phyloP scores from a whole-genome alignment of 2,329 filamentous ascomycete species.

The Lachnellula subtilissima region DNA sequence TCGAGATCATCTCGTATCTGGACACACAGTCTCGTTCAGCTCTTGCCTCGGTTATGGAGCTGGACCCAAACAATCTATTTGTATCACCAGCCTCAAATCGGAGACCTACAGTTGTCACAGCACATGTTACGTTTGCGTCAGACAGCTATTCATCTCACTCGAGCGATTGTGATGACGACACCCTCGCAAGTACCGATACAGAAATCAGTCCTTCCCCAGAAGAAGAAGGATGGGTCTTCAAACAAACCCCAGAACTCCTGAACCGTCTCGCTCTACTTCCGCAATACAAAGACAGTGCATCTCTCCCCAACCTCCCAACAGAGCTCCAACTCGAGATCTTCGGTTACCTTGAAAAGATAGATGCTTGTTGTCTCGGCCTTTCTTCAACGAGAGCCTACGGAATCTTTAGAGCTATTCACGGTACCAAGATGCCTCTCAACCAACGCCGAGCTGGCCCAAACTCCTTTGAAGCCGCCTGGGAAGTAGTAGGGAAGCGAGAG shows the following conservation, averaged over 20 bases:
- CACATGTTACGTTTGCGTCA: background rate
- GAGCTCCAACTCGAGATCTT: constrained; percentile 59
- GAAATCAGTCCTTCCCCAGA: constrained; percentile 20
- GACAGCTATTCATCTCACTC: constrained; percentile 2
- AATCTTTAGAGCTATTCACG: constrained; percentile 52
- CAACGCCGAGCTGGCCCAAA: constrained; percentile 56
- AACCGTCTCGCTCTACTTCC: constrained; percentile 15
- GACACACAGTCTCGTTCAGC: background rate
- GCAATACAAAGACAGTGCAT: constrained; percentile 6
- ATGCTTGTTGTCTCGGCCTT: constrained; percentile 58
- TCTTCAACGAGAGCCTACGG: constrained; percentile 54
- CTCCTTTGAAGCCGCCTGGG: constrained; percentile 60
- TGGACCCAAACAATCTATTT: too few species aligned
- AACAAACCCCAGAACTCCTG: constrained; percentile 22
- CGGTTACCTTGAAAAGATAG: constrained; percentile 59
- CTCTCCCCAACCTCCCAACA: constrained; percentile 48
- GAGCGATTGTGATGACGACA: constrained; percentile 16
- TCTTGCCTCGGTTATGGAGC: too few species aligned
- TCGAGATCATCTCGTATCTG: background rate
- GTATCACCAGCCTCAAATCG: background rate
- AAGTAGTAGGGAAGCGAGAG: constrained; percentile 55
- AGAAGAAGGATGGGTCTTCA: constrained; percentile 20
- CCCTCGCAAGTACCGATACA: constrained; percentile 20
- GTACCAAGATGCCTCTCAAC: constrained; percentile 49
- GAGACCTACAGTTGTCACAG: constrained; percentile 7